Evolutionary conservation across 1,139 yeast genomes (phyloP).

Genomic region (Scheffersomyces stambukii): DNA sequence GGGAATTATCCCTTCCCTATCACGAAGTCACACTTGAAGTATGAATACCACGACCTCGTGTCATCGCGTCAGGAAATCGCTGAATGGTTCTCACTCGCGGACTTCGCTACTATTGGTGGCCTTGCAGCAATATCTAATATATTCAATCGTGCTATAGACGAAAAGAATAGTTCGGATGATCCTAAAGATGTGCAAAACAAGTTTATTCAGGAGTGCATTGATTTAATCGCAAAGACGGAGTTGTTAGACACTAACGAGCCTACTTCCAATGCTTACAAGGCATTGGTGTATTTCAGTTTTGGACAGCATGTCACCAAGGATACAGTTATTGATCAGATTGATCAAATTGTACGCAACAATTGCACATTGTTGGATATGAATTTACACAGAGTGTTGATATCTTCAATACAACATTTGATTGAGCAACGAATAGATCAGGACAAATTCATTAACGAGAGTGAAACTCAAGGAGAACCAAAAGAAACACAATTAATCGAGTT

Average conservation of each 20-base stretch:
- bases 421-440: constrained; percentile 12
- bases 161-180: constrained; percentile 1
- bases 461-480: constrained; percentile 8
- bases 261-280: constrained; percentile 6
- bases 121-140: constrained; percentile 13
- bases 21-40: constrained; percentile 40
- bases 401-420: constrained; percentile 13
- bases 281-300: constrained; percentile 32
- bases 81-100: constrained; percentile 63
- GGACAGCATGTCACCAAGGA: constrained; percentile 36
- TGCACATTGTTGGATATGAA: constrained; percentile 7
- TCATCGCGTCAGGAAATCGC: constrained; percentile 44
- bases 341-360: constrained; percentile 19
- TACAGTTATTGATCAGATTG: constrained; percentile 32
- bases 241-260: constrained; percentile 1
- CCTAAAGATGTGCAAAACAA: neutral
- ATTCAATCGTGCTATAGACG: constrained; percentile 7
- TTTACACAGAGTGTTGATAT: constrained; percentile 11
- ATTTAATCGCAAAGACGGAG: neutral
- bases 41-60: constrained; percentile 39
- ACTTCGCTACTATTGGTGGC: constrained; percentile 32
- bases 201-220: neutral
- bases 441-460: constrained; percentile 2
- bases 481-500: too few species aligned
- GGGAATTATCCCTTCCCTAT: constrained; percentile 25